Evolutionary conservation across 2,329 filamentous ascomycete species (phyloP), one percentile per base, ranked within the genome.

Genomic region (Fusarium pseudograminearum): DNA sequence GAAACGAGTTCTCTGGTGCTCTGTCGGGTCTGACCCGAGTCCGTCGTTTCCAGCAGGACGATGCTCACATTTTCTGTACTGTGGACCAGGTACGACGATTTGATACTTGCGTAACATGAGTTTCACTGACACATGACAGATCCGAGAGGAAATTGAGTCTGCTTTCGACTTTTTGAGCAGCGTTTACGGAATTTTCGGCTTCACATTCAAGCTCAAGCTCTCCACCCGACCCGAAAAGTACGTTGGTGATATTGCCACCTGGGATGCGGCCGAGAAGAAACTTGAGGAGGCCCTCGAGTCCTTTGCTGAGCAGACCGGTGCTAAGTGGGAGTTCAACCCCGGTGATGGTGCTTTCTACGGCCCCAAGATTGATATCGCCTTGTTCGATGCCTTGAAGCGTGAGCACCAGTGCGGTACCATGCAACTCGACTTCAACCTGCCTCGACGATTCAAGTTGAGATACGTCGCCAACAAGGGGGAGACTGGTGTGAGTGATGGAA

Each of bases 301-400:
- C 67, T 98, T 98, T 80, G 86, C 88, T 59, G 82, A 81, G 22
- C 79, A 80, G 59, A 80, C 80, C 36, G 87, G 90, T 64, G 86
- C 89, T 34, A 84, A 89, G 69, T 99, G 96, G 96, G 91, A 93
- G 79, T 85, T 97, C 53, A 97, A 98, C 81, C 91, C 93, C 64
- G 96, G 95, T 60, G 96, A 99, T 75, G 96, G 96, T 77, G 96
- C 96, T 55, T 99, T 98, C 83, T 99, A 99, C 80, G 96, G 96
- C 3, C 96, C 96, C 53, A 99, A 99, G 88, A 97, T 98, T 74
- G 96, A 99, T 76, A 96, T 99, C 77, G 97, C 93, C 66, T 94
- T 99, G 76, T 91, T 90, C 53, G 95, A 98, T 80, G 93, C 93
- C 46, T 84, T 98, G 72, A 89, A 90, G 80, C 89, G 94, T 78